These are phyloP conservation scores for Cucumis cinereus DNA, from an alignment of 306 rosid species.

Conservation along the genomic window DNA sequence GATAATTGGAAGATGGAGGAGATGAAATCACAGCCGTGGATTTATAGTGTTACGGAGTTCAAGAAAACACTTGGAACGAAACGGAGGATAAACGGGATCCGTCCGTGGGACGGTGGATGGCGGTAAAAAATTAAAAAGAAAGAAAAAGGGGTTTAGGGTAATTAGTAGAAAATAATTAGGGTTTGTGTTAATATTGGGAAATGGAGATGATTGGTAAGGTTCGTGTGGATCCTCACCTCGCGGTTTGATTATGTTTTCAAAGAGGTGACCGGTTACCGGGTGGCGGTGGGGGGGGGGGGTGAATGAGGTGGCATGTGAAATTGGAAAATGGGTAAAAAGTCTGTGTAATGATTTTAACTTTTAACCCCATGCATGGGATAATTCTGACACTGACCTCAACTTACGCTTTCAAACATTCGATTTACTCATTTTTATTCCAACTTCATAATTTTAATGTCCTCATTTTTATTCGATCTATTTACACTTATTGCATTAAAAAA, in stretches of 20 bases:
- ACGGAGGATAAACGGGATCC: background rate
- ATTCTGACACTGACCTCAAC: background rate
- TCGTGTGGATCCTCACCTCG: conserved; percentile 9
- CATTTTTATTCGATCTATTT: too few relatives aligned
- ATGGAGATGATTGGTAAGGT: background rate
- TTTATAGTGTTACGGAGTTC: background rate
- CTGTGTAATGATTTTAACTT: background rate
- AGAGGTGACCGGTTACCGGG: background rate
- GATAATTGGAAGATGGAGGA: background rate
- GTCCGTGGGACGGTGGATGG: background rate
- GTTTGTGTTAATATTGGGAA: conserved; percentile 4
- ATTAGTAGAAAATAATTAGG: conserved; percentile 8
- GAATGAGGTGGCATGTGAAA: background rate
- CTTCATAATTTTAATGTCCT: too few relatives aligned
- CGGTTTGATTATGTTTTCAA: conserved; percentile 7
- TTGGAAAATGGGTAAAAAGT: background rate
- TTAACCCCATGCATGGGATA: background rate
- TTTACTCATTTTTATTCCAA: too few relatives aligned
- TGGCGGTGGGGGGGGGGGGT: background rate
- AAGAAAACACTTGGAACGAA: background rate
- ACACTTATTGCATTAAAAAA: too few relatives aligned
- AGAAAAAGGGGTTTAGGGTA: background rate
- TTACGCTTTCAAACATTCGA: too few relatives aligned
- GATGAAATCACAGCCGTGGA: background rate
- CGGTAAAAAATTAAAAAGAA: background rate